These are phyloP conservation scores for Papiliotrema terrestris DNA, from an alignment of 1,284 basidiomycete genomes.

Conservation along the genomic window DNA sequence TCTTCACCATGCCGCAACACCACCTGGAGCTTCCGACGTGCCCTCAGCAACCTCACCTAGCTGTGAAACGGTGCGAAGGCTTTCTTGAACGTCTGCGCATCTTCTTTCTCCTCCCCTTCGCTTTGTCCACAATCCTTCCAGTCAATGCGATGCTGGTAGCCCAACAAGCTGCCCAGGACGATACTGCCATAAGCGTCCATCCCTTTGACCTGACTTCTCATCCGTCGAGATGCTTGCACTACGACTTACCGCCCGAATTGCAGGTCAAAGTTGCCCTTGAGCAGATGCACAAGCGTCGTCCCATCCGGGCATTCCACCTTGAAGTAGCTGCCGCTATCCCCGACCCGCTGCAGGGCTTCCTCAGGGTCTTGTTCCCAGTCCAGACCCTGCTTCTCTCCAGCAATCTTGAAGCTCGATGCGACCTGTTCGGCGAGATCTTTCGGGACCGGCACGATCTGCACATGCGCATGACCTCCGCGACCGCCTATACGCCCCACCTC, in stretches of 20 bases:
- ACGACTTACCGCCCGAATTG: slow-evolving; percentile 81
- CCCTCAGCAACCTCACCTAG: too few species aligned
- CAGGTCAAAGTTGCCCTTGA: slow-evolving; percentile 77
- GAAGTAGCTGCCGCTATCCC: slow-evolving; percentile 68
- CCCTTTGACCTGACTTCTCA: neutral
- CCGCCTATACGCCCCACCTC: slow-evolving; percentile 79
- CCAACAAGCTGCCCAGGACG: slow-evolving; percentile 69
- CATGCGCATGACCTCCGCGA: slow-evolving; percentile 89
- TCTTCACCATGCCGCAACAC: too few species aligned
- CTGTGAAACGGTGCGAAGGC: slow-evolving; percentile 67
- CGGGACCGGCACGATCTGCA: slow-evolving; percentile 82
- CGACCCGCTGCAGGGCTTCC: slow-evolving; percentile 56
- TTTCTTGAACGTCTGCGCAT: slow-evolving; percentile 73
- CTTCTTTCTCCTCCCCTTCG: slow-evolving; percentile 75
- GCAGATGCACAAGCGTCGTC: slow-evolving; percentile 75
- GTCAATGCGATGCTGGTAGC: slow-evolving; percentile 71
- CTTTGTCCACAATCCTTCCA: slow-evolving; percentile 82
- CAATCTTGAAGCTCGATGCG: slow-evolving; percentile 64
- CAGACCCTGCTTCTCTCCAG: slow-evolving; percentile 63
- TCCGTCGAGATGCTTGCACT: neutral
- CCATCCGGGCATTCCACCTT: slow-evolving; percentile 84
- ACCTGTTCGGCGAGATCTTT: slow-evolving; percentile 59
- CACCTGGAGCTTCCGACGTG: too few species aligned
- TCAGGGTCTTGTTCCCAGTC: slow-evolving; percentile 63
- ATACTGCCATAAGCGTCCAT: slow-evolving; percentile 55